phyloP scores from a whole-genome alignment of 306 rosid genomes.

The Mimosa pudica region DNA sequence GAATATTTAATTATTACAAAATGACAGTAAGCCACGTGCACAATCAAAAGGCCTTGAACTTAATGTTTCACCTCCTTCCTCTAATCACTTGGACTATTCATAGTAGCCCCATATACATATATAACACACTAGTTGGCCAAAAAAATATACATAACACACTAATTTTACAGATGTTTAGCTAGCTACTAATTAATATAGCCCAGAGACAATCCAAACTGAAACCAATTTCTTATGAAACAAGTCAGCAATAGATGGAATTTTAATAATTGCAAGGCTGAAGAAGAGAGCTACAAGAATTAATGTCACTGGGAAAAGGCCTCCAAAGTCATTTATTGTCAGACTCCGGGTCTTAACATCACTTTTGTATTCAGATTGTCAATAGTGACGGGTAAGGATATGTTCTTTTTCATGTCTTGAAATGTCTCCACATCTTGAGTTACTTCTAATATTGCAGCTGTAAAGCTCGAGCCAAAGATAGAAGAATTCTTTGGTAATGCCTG shows the following conservation, averaged over 20 bases:
- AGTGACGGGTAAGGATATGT: not conserved
- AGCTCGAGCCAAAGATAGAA: slow-evolving; percentile 34
- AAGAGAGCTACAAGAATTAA: not conserved
- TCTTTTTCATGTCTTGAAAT: slow-evolving; percentile 10
- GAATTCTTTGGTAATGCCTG: slow-evolving; percentile 44
- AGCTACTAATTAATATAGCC: too few relatives aligned
- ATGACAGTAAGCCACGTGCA: too few relatives aligned
- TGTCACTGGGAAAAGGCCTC: not conserved
- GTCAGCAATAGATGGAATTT: too few relatives aligned
- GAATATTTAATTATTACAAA: too few relatives aligned
- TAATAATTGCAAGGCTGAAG: not conserved
- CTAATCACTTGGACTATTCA: too few relatives aligned
- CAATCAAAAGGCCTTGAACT: too few relatives aligned
- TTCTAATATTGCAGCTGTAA: slow-evolving; percentile 47
- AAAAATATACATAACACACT: not conserved
- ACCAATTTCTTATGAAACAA: not conserved
- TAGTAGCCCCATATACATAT: too few relatives aligned
- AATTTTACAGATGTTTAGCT: not conserved
- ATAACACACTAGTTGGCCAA: too few relatives aligned
- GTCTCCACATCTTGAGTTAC: slow-evolving; percentile 27
- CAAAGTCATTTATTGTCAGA: not conserved
- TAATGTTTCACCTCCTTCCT: too few relatives aligned
- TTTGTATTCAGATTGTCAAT: not conserved
- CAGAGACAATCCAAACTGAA: not conserved
- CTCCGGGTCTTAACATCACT: not conserved